Evolutionary conservation across 106 monocot genomes (phyloP).

Genomic region (Dioscorea dumetorum): DNA sequence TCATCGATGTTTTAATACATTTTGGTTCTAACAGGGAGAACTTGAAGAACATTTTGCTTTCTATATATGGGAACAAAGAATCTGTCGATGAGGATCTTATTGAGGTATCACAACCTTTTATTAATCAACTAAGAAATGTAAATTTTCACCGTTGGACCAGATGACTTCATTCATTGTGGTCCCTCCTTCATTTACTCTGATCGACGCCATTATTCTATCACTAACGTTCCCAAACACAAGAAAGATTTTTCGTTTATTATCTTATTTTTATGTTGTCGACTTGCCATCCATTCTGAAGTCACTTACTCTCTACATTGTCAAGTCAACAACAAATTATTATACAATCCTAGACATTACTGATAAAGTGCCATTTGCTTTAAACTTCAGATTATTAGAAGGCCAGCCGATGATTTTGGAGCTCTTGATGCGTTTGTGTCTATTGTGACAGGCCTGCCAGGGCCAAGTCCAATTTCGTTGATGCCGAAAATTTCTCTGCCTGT

Average conservation of each 20-base stretch:
- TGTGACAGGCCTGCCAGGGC: conserved; percentile 90
- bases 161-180: no score
- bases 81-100: conserved; percentile 87
- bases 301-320: no score
- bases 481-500: conserved; percentile 60
- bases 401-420: conserved; percentile 77
- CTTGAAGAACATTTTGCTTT: conserved; percentile 73
- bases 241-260: no score
- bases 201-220: no score
- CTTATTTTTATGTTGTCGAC: no score
- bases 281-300: no score
- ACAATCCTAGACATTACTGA: neutral
- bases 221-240: no score
- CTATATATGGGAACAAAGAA: conserved; percentile 90
- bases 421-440: conserved; percentile 91
- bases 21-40: conserved; percentile 50
- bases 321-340: neutral
- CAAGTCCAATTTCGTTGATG: conserved; percentile 73
- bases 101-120: conserved; percentile 42
- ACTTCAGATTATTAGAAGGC: conserved; percentile 71
- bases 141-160: neutral
- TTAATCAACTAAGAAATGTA: neutral
- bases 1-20: no score
- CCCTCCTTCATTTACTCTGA: no score
- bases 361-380: neutral